phyloP scores from a whole-genome alignment of 306 rosid species.

The Styphnolobium japonicum region DNA sequence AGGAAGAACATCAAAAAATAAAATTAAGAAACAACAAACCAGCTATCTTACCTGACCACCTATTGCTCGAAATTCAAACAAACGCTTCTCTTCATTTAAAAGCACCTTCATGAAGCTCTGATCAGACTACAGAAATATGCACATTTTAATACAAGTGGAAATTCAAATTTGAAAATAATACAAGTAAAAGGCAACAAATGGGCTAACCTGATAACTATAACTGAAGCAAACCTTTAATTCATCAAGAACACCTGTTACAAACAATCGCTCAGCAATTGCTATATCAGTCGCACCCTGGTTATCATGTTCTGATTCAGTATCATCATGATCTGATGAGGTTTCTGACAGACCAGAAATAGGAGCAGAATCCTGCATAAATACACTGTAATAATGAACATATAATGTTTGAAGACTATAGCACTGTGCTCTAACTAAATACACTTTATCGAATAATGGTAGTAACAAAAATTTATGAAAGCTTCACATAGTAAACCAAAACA shows the following conservation, averaged over 20 bases:
- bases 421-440: background rate
- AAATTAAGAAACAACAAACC: background rate
- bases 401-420: background rate
- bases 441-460: background rate
- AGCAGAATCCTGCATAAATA: slow-evolving; percentile 69
- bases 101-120: slow-evolving; percentile 76
- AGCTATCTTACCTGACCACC: slow-evolving; percentile 82
- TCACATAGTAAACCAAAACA: background rate
- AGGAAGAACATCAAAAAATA: slow-evolving; percentile 15
- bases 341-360: slow-evolving; percentile 77
- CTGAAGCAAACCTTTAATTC: slow-evolving; percentile 87
- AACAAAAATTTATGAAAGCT: background rate
- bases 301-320: slow-evolving; percentile 53
- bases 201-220: slow-evolving; percentile 70
- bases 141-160: slow-evolving; percentile 25
- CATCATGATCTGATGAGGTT: slow-evolving; percentile 78
- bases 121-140: slow-evolving; percentile 52
- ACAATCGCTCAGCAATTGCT: slow-evolving; percentile 57
- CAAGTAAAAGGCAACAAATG: slow-evolving; percentile 10
- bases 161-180: slow-evolving; percentile 22
- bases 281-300: slow-evolving; percentile 36
- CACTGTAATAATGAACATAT: background rate
- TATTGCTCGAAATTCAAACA: slow-evolving; percentile 92
- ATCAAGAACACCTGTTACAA: slow-evolving; percentile 90
- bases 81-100: slow-evolving; percentile 64